Conservation (phyloP, 345 rosid species). For the Garcia nutans region DNA sequence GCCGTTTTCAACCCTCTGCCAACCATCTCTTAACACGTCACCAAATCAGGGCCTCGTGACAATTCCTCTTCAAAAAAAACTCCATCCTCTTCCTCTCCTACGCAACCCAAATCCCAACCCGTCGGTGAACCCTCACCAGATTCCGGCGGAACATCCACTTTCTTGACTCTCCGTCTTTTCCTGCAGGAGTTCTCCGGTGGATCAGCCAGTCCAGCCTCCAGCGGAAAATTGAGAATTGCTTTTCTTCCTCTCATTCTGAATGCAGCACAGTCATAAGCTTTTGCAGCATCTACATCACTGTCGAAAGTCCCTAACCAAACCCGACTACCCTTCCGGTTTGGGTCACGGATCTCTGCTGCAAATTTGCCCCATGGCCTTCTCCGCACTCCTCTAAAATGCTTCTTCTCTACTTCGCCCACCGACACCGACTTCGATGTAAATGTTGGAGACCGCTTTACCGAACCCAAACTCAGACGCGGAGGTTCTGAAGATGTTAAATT, state of each 20-base stretch:
- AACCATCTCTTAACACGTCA: conserved; percentile 3
- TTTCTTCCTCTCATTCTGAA: conserved; percentile 80
- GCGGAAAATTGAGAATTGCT: conserved; percentile 82
- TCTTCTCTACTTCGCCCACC: conserved; percentile 24
- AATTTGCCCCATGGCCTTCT: conserved; percentile 94
- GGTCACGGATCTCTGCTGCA: conserved; percentile 96
- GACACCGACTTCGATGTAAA: neutral
- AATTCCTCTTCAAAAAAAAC: conserved; percentile 10
- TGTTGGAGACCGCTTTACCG: conserved; percentile 7
- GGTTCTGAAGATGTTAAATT: conserved; percentile 21
- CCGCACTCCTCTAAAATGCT: conserved; percentile 82
- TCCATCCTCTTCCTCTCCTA: neutral
- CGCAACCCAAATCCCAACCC: neutral
- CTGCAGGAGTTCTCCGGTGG: conserved; percentile 51
- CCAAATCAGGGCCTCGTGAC: neutral
- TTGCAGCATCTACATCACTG: conserved; percentile 72
- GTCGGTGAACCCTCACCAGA: conserved; percentile 5
- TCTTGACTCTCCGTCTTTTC: conserved; percentile 46
- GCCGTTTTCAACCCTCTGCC: conserved; percentile 17
- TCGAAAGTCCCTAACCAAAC: conserved; percentile 95
- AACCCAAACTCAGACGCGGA: conserved; percentile 10
- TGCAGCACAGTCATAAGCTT: conserved; percentile 84
- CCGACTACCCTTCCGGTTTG: conserved; percentile 66
- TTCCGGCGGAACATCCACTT: conserved; percentile 15
- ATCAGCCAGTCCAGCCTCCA: conserved; percentile 60